These are phyloP conservation scores for Colletotrichum zoysiae DNA, from an alignment of 2,329 filamentous ascomycete genomes.

Conservation along the genomic window DNA sequence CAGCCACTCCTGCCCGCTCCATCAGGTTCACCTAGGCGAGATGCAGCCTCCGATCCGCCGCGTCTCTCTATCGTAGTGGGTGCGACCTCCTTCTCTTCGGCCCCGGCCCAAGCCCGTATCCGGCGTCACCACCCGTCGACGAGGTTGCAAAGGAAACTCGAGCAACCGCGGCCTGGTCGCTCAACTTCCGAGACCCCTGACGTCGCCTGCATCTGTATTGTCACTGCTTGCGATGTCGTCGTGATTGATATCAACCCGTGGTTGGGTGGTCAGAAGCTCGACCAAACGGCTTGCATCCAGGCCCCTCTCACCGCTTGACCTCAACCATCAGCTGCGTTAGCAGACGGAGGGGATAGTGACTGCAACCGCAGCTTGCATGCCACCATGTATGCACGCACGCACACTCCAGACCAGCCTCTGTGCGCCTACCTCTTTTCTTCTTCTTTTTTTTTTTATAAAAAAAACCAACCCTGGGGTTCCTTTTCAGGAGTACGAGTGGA, in stretches of 20 bases:
- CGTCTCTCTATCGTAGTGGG: conserved; percentile 3
- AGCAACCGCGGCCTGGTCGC: conserved; percentile 18
- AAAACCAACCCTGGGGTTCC: not conserved
- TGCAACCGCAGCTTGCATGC: conserved; percentile 39
- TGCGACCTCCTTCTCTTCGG: conserved; percentile 8
- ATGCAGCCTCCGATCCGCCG: conserved; percentile 22
- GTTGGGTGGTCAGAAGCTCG: conserved; percentile 32
- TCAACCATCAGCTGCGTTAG: conserved; percentile 33
- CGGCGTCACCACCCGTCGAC: conserved; percentile 19
- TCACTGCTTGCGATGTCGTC: conserved; percentile 21
- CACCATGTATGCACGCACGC: conserved; percentile 21
- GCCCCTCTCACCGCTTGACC: conserved; percentile 38
- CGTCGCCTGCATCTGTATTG: conserved; percentile 1
- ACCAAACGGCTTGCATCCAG: conserved; percentile 42
- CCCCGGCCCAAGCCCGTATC: conserved; percentile 18
- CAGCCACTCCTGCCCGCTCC: conserved; percentile 25
- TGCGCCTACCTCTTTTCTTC: not conserved
- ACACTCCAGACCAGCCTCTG: conserved; percentile 21
- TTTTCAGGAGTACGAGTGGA: conserved; percentile 24
- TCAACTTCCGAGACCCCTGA: conserved; percentile 22
- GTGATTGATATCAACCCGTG: conserved; percentile 31
- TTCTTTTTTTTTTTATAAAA: no score
- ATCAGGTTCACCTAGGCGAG: conserved; percentile 26
- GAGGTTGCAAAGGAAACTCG: conserved; percentile 6
- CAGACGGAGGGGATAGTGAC: conserved; percentile 35